Base-by-base conservation (phyloP, 352 stramenopile genomes). In the Aphanomyces stellatus region DNA sequence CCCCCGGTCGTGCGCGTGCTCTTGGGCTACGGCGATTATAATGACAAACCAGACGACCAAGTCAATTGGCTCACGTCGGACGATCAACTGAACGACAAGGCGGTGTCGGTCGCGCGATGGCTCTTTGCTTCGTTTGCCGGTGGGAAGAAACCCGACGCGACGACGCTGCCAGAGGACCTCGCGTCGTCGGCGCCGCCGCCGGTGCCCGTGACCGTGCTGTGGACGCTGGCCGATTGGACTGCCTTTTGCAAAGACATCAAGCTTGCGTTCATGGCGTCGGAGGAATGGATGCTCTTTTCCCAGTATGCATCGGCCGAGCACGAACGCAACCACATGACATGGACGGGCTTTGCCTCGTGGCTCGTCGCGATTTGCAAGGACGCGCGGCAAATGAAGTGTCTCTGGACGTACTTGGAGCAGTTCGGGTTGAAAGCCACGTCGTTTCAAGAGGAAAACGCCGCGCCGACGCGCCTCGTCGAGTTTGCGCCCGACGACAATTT, bases 401-500 rank as follows among this genome's bases (percentile, higher is more conserved):
- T 64, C 10, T 33, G 33, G 6, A 19, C 11, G 6, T 64, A 64
- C 55, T 24, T 64, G 22, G 55, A 64, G 24, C 22, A 46, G 24
- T 30, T 64, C 2, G 55, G 55, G 33, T 43, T 51, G 2, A 33
- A 43, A 28, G 24, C 13, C 15, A n/a, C 35, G 19, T 25, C 55
- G 27, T 33, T 64, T n/a, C 31, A 13, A 30, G 4, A 30, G 22
- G n/a, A 30, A 28, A 6, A 30, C 2, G 11, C 31, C 5, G 51
- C 76, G 28, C 64, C 68, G 37, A 59, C 76, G 17, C 28, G 72
- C 25, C 59, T 87, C 34, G 66, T 62, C 24, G 70, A 73, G 15
- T 91, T 91, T 51, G 57, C 78, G 46, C 70, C 81, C 4, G 85
- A 93, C 37, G 78, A 90, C 28, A 91, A 87, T 67, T 75, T 93